Evolutionary conservation across 1,284 basidiomycete species (phyloP).

Genomic region (Leccinum insolens): DNA sequence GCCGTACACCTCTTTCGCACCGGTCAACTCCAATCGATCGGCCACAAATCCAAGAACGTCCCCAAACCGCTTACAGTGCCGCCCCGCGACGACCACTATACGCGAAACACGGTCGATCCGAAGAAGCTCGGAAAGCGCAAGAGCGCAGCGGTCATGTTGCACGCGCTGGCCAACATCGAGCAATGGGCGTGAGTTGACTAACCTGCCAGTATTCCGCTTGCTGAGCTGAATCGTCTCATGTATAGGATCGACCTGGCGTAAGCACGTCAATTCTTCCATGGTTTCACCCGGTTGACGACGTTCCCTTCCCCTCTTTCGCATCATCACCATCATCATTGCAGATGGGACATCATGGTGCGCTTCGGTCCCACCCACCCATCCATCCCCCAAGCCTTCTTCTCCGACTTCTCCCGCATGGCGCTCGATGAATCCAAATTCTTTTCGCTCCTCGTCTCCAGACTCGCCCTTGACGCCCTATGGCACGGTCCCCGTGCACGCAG

Average conservation of each 20-base stretch:
- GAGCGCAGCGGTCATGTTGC: too few species aligned
- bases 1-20: conserved; percentile 2
- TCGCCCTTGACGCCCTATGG: background rate
- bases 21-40: background rate
- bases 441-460: conserved; percentile 2
- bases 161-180: too few species aligned
- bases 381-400: conserved; percentile 1
- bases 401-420: conserved; percentile 1
- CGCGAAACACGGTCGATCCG: conserved; percentile 1
- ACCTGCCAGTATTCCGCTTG: too few species aligned
- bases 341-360: conserved; percentile 4
- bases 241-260: conserved; percentile 2
- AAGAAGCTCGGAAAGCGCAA: too few species aligned
- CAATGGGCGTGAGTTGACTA: too few species aligned
- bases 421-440: conserved; percentile 1
- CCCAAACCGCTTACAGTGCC: background rate
- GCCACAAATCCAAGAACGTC: conserved; percentile 1
- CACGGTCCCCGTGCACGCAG: background rate
- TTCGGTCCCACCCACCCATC: background rate
- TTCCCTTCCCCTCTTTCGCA: background rate
- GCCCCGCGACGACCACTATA: conserved; percentile 3
- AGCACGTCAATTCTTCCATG: background rate
- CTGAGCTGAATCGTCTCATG: background rate
- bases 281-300: background rate
- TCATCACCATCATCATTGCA: background rate